Percentiles rank a stretch among this genome's conserved stretches.
These are phyloP conservation scores for Phanerochaete carnosa DNA, from an alignment of 768 basidiomycete species.

Conservation along the genomic window DNA sequence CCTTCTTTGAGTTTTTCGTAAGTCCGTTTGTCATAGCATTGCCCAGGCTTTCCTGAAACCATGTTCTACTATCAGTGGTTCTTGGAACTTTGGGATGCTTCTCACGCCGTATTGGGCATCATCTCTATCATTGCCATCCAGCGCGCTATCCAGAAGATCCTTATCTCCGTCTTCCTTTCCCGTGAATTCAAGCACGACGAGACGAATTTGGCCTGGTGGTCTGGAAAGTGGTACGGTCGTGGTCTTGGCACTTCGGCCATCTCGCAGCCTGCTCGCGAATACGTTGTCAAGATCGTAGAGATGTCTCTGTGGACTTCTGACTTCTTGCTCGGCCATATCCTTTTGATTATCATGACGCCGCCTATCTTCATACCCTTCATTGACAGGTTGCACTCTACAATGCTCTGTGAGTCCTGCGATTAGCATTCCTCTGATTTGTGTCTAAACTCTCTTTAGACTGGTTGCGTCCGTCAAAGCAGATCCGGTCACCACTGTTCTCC, in stretches of 20 bases:
- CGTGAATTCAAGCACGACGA: constrained; percentile 99
- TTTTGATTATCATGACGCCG: constrained; percentile 83
- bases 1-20: constrained; percentile 96
- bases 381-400: constrained; percentile 88
- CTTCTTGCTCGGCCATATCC: constrained; percentile 81
- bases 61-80: constrained; percentile 64
- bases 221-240: constrained; percentile 95
- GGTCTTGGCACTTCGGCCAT: constrained; percentile 89
- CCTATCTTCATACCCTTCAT: constrained; percentile 83
- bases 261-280: constrained; percentile 96
- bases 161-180: constrained; percentile 91
- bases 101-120: constrained; percentile 91
- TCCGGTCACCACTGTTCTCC: constrained; percentile 88
- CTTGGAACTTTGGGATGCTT: constrained; percentile 95
- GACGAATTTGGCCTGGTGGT: constrained; percentile 99
- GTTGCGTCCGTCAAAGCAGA: constrained; percentile 93
- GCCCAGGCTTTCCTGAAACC: constrained; percentile 17
- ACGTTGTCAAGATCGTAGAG: constrained; percentile 97
- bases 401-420: constrained; percentile 66
- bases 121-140: constrained; percentile 89
- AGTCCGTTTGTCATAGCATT: constrained; percentile 33
- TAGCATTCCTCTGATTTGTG: constrained; percentile 3
- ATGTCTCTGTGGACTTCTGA: constrained; percentile 97
- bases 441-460: constrained; percentile 57
- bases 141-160: constrained; percentile 88